Percentiles rank a stretch among this genome's conserved stretches.
phyloP scores from a whole-genome alignment of 139 green algal species.

The Volvox reticuliferus region DNA sequence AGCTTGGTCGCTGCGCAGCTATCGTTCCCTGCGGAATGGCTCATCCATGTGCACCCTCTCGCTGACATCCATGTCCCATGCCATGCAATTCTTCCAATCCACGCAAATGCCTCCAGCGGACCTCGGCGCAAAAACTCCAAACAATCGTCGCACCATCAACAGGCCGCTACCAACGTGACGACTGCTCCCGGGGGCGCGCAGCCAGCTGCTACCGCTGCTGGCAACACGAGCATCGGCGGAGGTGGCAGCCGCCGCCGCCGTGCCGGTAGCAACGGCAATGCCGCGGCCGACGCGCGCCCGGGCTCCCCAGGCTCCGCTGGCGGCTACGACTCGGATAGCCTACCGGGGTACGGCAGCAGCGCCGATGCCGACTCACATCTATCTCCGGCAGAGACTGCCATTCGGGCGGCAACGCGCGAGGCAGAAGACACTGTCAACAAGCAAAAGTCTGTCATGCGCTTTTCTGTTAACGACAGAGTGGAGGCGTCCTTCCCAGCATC shows the following conservation, averaged over 20 bases:
- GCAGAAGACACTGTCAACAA: conserved; percentile 44
- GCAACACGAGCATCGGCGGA: neutral
- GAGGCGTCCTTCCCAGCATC: conserved; percentile 34
- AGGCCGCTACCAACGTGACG: neutral
- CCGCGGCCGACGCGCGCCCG: neutral
- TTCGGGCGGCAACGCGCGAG: conserved; percentile 34
- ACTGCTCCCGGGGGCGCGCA: neutral
- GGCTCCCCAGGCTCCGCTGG: neutral
- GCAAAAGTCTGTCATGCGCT: conserved; percentile 32
- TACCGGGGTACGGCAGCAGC: conserved; percentile 4
- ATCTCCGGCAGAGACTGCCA: conserved; percentile 22
- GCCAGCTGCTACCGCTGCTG: neutral
- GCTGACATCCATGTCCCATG: too few relatives aligned
- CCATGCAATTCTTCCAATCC: too few relatives aligned
- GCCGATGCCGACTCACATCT: neutral
- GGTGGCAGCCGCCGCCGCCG: neutral
- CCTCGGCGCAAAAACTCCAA: conserved; percentile 25
- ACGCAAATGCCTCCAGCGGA: neutral
- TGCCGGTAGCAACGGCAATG: neutral
- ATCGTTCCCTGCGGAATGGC: too few relatives aligned
- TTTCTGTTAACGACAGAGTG: neutral
- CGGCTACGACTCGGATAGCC: neutral
- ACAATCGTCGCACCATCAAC: neutral
- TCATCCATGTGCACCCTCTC: too few relatives aligned
- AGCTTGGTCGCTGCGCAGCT: too few relatives aligned